Evolutionary conservation across 331 rosid species (phyloP), one percentile per base, ranked within the genome.

Genomic region (Quercus tomentella): DNA sequence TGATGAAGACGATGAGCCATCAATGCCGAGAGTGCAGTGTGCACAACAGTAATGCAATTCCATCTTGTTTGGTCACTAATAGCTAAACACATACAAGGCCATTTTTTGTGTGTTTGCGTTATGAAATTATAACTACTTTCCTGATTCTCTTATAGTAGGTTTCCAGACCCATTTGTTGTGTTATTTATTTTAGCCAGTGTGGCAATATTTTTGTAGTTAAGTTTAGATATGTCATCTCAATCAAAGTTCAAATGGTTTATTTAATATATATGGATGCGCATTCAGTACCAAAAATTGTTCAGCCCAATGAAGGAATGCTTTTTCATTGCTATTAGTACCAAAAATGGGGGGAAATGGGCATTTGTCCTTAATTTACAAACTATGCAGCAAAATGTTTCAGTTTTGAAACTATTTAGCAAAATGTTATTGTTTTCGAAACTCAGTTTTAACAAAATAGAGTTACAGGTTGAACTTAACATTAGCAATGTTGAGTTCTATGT

Each of bases 11-110:
- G 91, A 89, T 6, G 90, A 89, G 51, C 75, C 83, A 18, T 81
- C 92, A 2, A 70, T 49, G 84, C 88, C 86, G 0, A 84, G 89
- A 17, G 89, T 92, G 78, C 97, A 88, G 62, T 92, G 94, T 81
- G 91, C 94, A 55, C 94, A 92, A 75, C 94, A 90, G 88, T 92
- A 76, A 83, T 33, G 72, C 52, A 22, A 3, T 37, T 7, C 49
- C 22, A 21, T 43, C 1, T 12, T 20, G 30, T 20, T 10, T 79
- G 67, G 75, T 49, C 56, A 37, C n/a, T 45, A 49, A n/a, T 7
- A 71, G 58, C 75, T 6, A 43, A 70, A 62, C 81, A 55, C 70
- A 17, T 45, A 69, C 35, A 21, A 77, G 72, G 54, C 70, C 62
- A 45, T 26, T 41, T 58, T 72, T 45, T 45, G 41, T 72, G 2